Evolutionary conservation across 2,329 filamentous ascomycete species (phyloP).

Genomic region (Zopfia rhizophila): DNA sequence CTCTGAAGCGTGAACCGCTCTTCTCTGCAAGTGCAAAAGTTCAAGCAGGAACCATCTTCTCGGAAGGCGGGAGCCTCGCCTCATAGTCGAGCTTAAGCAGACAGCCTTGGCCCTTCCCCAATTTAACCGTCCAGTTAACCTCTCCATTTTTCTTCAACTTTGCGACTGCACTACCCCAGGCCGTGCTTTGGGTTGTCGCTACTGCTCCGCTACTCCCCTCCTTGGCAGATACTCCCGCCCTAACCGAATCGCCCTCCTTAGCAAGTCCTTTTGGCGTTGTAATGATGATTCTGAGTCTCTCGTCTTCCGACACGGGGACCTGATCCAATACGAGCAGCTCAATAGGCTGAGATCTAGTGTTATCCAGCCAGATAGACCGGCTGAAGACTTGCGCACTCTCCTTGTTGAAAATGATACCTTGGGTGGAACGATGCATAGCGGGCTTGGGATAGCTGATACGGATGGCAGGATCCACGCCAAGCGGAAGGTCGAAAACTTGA

Average conservation of each 20-base stretch:
- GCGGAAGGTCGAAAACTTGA: conserved; percentile 63
- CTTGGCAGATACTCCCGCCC: conserved; percentile 22
- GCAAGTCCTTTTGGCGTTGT: conserved; percentile 61
- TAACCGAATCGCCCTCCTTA: conserved; percentile 29
- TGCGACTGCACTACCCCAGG: conserved; percentile 30
- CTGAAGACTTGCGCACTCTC: conserved; percentile 64
- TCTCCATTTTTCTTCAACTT: conserved; percentile 42
- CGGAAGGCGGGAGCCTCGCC: conserved; percentile 65
- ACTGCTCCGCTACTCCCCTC: conserved; percentile 21
- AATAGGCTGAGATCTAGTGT: conserved; percentile 57
- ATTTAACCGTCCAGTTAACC: conserved; percentile 28
- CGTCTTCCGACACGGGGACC: conserved; percentile 70
- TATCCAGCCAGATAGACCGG: conserved; percentile 62
- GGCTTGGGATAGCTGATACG: conserved; percentile 66
- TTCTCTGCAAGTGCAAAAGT: not conserved
- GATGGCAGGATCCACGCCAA: conserved; percentile 71
- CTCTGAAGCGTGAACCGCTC: no score
- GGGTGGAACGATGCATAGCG: conserved; percentile 62
- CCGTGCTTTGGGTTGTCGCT: conserved; percentile 43
- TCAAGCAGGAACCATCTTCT: conserved; percentile 48
- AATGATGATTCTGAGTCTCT: conserved; percentile 64
- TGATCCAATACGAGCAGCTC: conserved; percentile 68
- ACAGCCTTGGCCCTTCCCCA: conserved; percentile 63
- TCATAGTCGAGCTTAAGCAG: conserved; percentile 71
- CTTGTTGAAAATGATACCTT: conserved; percentile 63